Evolutionary conservation across 768 basidiomycete genomes (phyloP).

Genomic region (Mycena crocata): DNA sequence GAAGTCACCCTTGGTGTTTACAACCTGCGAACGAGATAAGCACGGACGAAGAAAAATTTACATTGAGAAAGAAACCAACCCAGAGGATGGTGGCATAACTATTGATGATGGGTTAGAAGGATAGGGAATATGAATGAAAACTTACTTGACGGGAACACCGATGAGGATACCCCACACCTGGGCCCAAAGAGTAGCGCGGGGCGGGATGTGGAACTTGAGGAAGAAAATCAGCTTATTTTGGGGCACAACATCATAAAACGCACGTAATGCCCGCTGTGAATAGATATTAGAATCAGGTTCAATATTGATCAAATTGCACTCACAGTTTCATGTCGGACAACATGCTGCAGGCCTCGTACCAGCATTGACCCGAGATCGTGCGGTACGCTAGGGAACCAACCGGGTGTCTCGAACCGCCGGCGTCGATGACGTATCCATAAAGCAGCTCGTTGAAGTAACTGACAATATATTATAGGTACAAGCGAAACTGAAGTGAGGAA

Average conservation of each 20-base stretch:
- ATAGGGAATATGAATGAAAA: background rate
- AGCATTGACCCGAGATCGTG: constrained; percentile 41
- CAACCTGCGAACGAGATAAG: constrained; percentile 28
- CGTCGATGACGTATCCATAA: constrained; percentile 40
- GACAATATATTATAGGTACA: background rate
- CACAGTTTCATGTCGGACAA: constrained; percentile 42
- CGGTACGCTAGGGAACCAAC: constrained; percentile 39
- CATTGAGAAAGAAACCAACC: background rate
- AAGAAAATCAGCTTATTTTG: background rate
- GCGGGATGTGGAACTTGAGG: constrained; percentile 39
- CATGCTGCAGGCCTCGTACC: constrained; percentile 43
- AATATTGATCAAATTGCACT: background rate
- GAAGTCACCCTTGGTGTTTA: constrained; percentile 36
- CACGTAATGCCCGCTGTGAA: constrained; percentile 38
- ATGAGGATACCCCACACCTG: constrained; percentile 41
- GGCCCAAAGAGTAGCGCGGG: constrained; percentile 35
- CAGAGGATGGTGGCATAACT: constrained; percentile 37
- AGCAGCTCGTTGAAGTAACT: constrained; percentile 42
- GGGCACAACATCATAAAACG: background rate
- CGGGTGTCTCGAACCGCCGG: constrained; percentile 40
- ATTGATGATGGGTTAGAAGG: background rate
- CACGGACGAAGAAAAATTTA: background rate
- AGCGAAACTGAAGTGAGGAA: background rate
- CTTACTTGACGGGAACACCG: constrained; percentile 41
- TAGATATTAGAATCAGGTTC: background rate